Evolutionary conservation across 1,139 yeast species (phyloP), one percentile per base, ranked within the genome.

Genomic region (Wickerhamomyces sp.): DNA sequence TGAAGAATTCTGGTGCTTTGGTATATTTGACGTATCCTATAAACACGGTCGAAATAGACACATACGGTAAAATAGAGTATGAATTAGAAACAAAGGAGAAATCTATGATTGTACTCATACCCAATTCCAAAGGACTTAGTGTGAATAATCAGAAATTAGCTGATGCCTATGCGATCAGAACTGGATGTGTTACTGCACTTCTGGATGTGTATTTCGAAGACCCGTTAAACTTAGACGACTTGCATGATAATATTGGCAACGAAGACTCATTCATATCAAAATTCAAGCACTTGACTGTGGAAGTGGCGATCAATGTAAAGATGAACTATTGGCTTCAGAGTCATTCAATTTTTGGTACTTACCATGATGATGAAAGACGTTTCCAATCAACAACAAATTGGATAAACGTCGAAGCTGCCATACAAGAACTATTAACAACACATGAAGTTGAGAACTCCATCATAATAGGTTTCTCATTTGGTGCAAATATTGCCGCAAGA

Each of bases 401-500:
- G 52, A 62, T 60, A 2, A 46, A 48, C 9, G 45, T 65, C 12
- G 50, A 60, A 21, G 42, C 51, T 7, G 52, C 60, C 3, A 47
- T 65, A 18, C 54, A 62, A 5, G 68, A 64, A 34, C 52, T 65
- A 15, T 46, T 61, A 16, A 59, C 56, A 7, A 56, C 58, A 0
- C 64, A 61, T 46, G 53, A 51, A 14, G 68, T 68, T 5, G 41
- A 52, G 21, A 55, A 51, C 17, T 47, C 63, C 4, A 58, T 62
- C 2, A 51, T 65, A 5, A 50, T 65, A 28, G 70, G 70, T 4
- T 65, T 65, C 41, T 62, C 69, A 13, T 65, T 60, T 46, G 70
- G 70, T n/a, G 68, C 60, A 5, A 54, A 63, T 33, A 61, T 63
- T 32, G 68, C 57, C 14, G 45, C 46, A 5, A 44, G 54, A 34